phyloP scores from a whole-genome alignment of 331 rosid species.

The Spiraea crenata region DNA sequence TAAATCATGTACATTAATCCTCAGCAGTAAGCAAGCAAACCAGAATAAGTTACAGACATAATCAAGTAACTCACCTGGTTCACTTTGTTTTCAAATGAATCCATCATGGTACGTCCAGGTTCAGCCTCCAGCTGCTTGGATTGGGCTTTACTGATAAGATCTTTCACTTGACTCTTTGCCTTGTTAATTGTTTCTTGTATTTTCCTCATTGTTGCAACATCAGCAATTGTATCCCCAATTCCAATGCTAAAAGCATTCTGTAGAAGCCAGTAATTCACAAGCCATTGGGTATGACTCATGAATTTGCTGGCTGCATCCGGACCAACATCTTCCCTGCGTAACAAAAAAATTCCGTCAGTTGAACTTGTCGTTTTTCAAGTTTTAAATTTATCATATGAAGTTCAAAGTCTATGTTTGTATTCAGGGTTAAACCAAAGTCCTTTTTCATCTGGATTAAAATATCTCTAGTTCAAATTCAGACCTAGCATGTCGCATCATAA shows the following conservation, averaged over 20 bases:
- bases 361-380: not conserved
- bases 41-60: not conserved
- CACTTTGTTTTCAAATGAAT: conserved; percentile 92
- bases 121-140: conserved; percentile 84
- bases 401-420: not conserved
- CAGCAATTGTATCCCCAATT: conserved; percentile 98
- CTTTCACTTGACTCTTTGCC: conserved; percentile 90
- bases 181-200: conserved; percentile 79
- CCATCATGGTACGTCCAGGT: conserved; percentile 98
- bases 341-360: not conserved
- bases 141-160: conserved; percentile 78
- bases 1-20: conserved; percentile 12
- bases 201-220: conserved; percentile 84
- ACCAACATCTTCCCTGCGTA: conserved; percentile 97
- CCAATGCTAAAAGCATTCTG: conserved; percentile 97
- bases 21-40: not conserved
- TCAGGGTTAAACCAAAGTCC: not conserved
- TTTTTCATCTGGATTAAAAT: no score
- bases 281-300: conserved; percentile 99
- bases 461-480: no score
- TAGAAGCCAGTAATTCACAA: conserved; percentile 96
- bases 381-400: not conserved
- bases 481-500: no score
- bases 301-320: conserved; percentile 99
- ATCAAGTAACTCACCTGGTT: conserved; percentile 58